A percentile compares a stretch with the other conserved stretches of the same genome.
Conservation (phyloP, 31 red algal species). For the Asparagopsis taxiformis region DNA sequence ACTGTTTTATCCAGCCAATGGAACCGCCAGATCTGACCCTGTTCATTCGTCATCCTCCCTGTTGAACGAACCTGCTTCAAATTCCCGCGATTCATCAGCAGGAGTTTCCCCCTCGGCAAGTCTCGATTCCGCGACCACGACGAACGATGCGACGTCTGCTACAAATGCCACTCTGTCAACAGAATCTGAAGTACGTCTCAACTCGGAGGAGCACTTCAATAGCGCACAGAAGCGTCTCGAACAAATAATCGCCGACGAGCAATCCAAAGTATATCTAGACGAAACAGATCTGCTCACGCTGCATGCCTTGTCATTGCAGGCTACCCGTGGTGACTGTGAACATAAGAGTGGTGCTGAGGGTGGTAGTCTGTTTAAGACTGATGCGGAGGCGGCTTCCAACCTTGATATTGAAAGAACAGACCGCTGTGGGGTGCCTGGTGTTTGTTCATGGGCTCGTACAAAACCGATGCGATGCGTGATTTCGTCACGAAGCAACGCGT, state of each 20-base stretch:
- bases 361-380: slow-evolving; percentile 65
- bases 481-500: slow-evolving; percentile 67
- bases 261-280: slow-evolving; percentile 24
- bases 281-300: slow-evolving; percentile 60
- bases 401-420: slow-evolving; percentile 59
- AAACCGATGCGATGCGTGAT: slow-evolving; percentile 79
- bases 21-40: neutral
- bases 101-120: too few relatives aligned
- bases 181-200: slow-evolving; percentile 35
- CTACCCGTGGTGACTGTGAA: slow-evolving; percentile 76
- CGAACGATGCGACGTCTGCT: too few relatives aligned
- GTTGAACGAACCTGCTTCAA: too few relatives aligned
- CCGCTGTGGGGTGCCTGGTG: slow-evolving; percentile 78
- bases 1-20: neutral
- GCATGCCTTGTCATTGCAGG: slow-evolving; percentile 67
- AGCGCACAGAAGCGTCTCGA: slow-evolving; percentile 35
- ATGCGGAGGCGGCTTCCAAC: slow-evolving; percentile 71
- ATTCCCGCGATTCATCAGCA: too few relatives aligned
- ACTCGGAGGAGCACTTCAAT: slow-evolving; percentile 56
- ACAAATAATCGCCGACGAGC: slow-evolving; percentile 23
- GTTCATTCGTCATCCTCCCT: too few relatives aligned
- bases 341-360: slow-evolving; percentile 34
- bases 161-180: slow-evolving; percentile 17
- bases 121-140: too few relatives aligned
- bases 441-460: slow-evolving; percentile 70